Evolutionary conservation across 2,329 filamentous ascomycete species (phyloP).

Genomic region (Sporothrix phasma): DNA sequence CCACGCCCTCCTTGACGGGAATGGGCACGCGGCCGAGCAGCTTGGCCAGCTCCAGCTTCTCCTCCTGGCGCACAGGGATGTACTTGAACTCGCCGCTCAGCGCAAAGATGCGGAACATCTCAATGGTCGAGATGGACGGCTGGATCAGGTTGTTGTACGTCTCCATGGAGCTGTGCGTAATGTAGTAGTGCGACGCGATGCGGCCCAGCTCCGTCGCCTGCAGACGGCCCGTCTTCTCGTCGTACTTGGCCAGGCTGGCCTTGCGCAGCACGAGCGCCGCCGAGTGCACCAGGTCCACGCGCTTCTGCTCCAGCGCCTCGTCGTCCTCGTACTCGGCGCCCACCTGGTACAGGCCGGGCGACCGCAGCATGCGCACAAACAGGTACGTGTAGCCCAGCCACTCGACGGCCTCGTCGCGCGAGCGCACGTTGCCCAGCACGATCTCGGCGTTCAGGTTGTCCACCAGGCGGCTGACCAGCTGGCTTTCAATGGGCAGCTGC

Average conservation of each 20-base stretch:
- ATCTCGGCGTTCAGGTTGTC: conserved; percentile 96
- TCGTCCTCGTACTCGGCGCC: conserved; percentile 94
- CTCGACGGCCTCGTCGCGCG: conserved; percentile 90
- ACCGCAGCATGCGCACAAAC: conserved; percentile 94
- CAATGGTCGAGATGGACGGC: conserved; percentile 83
- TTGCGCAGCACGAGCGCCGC: conserved; percentile 80
- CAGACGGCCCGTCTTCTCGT: conserved; percentile 80
- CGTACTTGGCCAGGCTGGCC: conserved; percentile 85
- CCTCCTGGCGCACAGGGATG: conserved; percentile 92
- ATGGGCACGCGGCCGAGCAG: conserved; percentile 83
- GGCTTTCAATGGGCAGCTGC: conserved; percentile 93
- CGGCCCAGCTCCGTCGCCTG: conserved; percentile 90
- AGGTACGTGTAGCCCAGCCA: conserved; percentile 98
- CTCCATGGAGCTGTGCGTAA: conserved; percentile 90
- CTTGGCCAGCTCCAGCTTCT: conserved; percentile 93
- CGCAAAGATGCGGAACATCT: conserved; percentile 92
- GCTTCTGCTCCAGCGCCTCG: conserved; percentile 83
- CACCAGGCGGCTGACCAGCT: conserved; percentile 83
- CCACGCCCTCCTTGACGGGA: conserved; percentile 93
- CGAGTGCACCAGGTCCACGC: conserved; percentile 94
- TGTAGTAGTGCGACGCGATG: conserved; percentile 97
- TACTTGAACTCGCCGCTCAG: conserved; percentile 98
- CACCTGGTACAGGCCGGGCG: conserved; percentile 88
- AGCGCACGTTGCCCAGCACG: conserved; percentile 86
- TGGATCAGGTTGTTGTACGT: conserved; percentile 95